These are phyloP conservation scores for Trichophyton rubrum DNA, from an alignment of 2,329 filamentous ascomycete species.

Conservation along the genomic window DNA sequence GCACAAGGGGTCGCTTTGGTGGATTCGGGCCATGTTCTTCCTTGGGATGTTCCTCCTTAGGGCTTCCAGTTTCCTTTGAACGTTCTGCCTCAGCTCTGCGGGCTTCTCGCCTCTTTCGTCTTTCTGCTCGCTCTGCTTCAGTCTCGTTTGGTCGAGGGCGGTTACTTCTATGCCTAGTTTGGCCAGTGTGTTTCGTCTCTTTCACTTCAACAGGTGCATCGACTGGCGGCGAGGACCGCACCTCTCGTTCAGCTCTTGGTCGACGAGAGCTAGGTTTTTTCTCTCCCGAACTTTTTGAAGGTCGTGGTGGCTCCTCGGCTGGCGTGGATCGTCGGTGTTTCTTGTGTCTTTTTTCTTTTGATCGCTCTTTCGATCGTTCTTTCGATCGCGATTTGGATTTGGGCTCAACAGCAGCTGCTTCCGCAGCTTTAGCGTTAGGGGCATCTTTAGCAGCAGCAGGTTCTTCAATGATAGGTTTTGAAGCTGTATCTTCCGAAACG, in stretches of 20 bases:
- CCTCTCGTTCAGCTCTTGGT: constrained; percentile 20
- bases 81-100: constrained; percentile 16
- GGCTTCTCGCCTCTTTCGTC: constrained; percentile 18
- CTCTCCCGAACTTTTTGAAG: constrained; percentile 28
- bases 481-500: neutral
- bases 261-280: constrained; percentile 21
- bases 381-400: neutral
- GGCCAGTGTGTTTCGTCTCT: neutral
- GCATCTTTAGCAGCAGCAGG: constrained; percentile 3
- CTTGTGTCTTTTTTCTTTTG: constrained; percentile 14
- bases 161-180: neutral
- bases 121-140: constrained; percentile 16
- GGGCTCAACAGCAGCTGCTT: neutral
- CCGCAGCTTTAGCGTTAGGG: neutral
- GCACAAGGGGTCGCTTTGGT: neutral
- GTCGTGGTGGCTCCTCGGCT: constrained; percentile 20
- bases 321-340: constrained; percentile 22
- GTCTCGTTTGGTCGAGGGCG: constrained; percentile 1
- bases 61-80: constrained; percentile 11
- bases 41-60: constrained; percentile 10
- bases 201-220: constrained; percentile 11
- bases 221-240: constrained; percentile 16
- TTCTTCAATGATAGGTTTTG: constrained; percentile 5
- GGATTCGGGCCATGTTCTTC: neutral
- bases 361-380: constrained; percentile 9